Evolutionary conservation across 176 grass and related monocot species (phyloP), one percentile per base, ranked within the genome.

Genomic region (Phoenix roebelenii): DNA sequence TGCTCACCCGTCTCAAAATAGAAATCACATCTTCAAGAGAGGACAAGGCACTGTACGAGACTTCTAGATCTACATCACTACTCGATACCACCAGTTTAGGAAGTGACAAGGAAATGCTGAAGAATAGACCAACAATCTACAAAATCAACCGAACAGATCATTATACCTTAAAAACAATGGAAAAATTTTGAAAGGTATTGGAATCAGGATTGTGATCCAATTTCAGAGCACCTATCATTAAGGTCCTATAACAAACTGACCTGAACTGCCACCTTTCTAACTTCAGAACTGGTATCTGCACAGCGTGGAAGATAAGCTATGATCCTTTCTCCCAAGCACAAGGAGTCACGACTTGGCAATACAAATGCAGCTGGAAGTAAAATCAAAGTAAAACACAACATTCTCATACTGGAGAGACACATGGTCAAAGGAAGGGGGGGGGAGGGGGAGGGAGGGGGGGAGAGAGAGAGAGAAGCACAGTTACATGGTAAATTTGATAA

Each of bases 11-110:
- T 87, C 92, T 96, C 50, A 90, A 72, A 52, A 88, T 85, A 49
- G 92, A 88, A 48, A 96, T 75, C 69, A 89, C 82, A 64, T 96
- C 92, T 79, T 96, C 92, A 5, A 96, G 72, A 76, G 86, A 90
- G 56, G 86, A 90, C 62, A 96, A 84, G 63, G 92, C 86, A 79
- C 71, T 60, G 22, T 96, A 96, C 28, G 92, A 87, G 77, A 85
- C 80, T 83, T 96, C 92, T 70, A 96, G 74, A 80, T 96, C 92
- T 23, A 84, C 65, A 52, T 82, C 87, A 73, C 61, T 82, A 61
- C 69, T 57, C 55, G 82, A 82, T 61, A 82, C 59, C 55, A 85
- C 85, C 64, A 90, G 82, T 73, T 86, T 96, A 59, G 92, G 92
- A 72, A 96, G 86, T 56, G 87, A 96, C 67, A 96, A 82, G 54